Evolutionary conservation across 345 rosid genomes (phyloP).

Genomic region (Bruguiera sexangula): DNA sequence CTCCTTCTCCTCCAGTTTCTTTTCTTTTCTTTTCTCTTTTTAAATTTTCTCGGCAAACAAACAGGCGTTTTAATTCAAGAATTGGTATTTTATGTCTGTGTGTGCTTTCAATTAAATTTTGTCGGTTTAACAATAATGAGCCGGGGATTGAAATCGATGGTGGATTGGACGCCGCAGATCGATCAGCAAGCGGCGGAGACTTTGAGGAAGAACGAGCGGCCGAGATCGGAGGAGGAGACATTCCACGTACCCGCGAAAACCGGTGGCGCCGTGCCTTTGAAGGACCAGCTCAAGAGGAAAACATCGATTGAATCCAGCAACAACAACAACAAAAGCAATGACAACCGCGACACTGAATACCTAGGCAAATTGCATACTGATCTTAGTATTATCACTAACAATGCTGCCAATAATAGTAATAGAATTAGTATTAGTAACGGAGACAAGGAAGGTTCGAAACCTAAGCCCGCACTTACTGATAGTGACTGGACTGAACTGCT

Average conservation of each 20-base stretch:
- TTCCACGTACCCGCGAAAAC: constrained; percentile 44
- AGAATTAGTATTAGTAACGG: constrained; percentile 17
- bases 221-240: constrained; percentile 47
- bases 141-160: constrained; percentile 3
- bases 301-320: constrained; percentile 17
- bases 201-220: constrained; percentile 63
- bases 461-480: constrained; percentile 55
- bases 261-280: constrained; percentile 59
- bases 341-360: constrained; percentile 37
- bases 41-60: no score
- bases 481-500: constrained; percentile 87
- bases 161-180: constrained; percentile 49
- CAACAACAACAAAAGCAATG: constrained; percentile 18
- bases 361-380: constrained; percentile 46
- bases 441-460: constrained; percentile 35
- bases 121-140: not conserved
- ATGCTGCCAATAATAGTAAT: not conserved
- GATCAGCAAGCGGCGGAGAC: constrained; percentile 97
- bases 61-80: no score
- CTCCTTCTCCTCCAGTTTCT: not conserved
- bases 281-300: constrained; percentile 79
- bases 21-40: not conserved
- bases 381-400: constrained; percentile 23
- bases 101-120: not conserved
- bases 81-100: not conserved